phyloP scores from a whole-genome alignment of 202 grass and related monocot species.

The Panicum virgatum region DNA sequence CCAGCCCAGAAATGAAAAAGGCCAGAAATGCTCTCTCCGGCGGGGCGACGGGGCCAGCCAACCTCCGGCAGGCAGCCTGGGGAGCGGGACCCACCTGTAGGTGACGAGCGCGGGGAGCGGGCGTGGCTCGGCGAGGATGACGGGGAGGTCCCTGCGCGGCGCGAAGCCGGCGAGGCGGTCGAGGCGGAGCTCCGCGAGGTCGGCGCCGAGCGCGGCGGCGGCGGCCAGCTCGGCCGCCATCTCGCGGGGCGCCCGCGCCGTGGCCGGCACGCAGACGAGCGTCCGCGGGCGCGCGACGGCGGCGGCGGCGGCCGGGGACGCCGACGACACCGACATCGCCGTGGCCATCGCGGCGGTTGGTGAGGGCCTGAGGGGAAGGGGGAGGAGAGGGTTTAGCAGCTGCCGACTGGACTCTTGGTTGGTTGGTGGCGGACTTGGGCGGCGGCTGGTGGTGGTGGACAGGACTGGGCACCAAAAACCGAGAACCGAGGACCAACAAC shows the following conservation, averaged over 20 bases:
- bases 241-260: constrained; percentile 66
- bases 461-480: too few species aligned
- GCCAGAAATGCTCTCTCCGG: too few species aligned
- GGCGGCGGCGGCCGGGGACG: constrained; percentile 17
- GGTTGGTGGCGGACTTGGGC: too few species aligned
- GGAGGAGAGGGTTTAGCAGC: too few species aligned
- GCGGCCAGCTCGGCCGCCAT: constrained; percentile 66
- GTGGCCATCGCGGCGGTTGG: constrained; percentile 43
- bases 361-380: neutral
- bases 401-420: too few species aligned
- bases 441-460: neutral
- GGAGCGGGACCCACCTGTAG: constrained; percentile 62
- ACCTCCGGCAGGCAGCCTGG: too few species aligned
- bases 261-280: constrained; percentile 74
- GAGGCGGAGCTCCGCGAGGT: constrained; percentile 84
- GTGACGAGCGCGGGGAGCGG: constrained; percentile 88
- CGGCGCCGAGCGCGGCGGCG: constrained; percentile 71
- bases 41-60: too few species aligned
- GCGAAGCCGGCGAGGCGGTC: constrained; percentile 64
- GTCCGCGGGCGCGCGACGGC: constrained; percentile 45
- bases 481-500: too few species aligned
- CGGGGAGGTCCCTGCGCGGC: constrained; percentile 64
- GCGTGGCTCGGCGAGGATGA: constrained; percentile 65
- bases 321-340: constrained; percentile 42
- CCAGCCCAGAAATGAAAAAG: too few species aligned